A percentile compares a stretch with the other conserved stretches of the same genome.
Conservation (phyloP, 2,329 filamentous ascomycete genomes). For the Geoglossum cookeanum region DNA sequence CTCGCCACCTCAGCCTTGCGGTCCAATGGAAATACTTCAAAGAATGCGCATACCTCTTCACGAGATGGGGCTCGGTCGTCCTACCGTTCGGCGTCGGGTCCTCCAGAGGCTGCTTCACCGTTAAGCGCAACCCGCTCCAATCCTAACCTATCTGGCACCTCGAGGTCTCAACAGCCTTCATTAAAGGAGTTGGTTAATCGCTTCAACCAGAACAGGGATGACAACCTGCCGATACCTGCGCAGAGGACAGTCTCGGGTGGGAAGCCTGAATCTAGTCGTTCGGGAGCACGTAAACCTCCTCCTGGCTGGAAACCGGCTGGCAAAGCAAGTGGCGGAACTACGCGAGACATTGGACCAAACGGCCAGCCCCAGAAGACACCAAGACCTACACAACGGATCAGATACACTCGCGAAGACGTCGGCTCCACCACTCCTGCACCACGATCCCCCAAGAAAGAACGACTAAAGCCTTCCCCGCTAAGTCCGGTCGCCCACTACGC, state of each 20-base stretch:
- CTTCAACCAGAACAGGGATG: slow-evolving; percentile 46
- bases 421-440: not conserved
- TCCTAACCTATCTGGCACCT: slow-evolving; percentile 7
- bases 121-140: slow-evolving; percentile 5
- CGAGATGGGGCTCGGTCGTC: slow-evolving; percentile 25
- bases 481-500: not conserved
- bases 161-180: slow-evolving; percentile 36
- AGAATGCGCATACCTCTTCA: slow-evolving; percentile 24
- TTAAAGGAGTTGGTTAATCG: slow-evolving; percentile 65
- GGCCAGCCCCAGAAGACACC: not conserved
- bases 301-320: not conserved
- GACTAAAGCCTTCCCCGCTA: not conserved
- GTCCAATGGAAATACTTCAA: slow-evolving; percentile 24
- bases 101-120: slow-evolving; percentile 19
- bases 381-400: not conserved
- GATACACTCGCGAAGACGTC: not conserved
- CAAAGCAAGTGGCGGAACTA: not conserved
- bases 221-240: slow-evolving; percentile 23
- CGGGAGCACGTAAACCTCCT: not conserved
- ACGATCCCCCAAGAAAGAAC: slow-evolving; percentile 1
- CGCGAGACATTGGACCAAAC: not conserved
- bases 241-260: slow-evolving; percentile 4
- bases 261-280: not conserved
- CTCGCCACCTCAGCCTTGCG: slow-evolving; percentile 5
- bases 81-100: slow-evolving; percentile 37